Percentiles rank a stretch among this genome's conserved stretches.
Evolutionary conservation across 148 eudicot genomes (phyloP).

Genomic region (Diospyros kaki): DNA sequence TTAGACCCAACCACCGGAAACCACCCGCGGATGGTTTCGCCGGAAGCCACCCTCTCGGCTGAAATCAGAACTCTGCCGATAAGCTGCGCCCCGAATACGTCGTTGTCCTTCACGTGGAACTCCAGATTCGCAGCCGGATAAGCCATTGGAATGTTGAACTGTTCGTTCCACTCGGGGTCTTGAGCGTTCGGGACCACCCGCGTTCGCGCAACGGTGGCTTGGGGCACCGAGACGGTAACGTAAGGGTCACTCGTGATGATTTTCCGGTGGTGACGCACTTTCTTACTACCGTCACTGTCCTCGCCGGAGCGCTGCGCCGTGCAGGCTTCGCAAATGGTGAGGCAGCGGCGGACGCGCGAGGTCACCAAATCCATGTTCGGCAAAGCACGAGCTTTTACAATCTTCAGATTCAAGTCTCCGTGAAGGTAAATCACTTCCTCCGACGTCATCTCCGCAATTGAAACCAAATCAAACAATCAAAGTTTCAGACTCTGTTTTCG

Average conservation of each 20-base stretch:
- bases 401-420: slow-evolving; percentile 68
- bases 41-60: slow-evolving; percentile 35
- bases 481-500: background rate
- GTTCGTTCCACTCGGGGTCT: slow-evolving; percentile 64
- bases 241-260: slow-evolving; percentile 86
- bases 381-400: slow-evolving; percentile 49
- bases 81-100: slow-evolving; percentile 65
- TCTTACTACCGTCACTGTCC: slow-evolving; percentile 5
- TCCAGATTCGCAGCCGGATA: slow-evolving; percentile 55
- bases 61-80: slow-evolving; percentile 52
- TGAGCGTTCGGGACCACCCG: slow-evolving; percentile 65
- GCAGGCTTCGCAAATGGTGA: slow-evolving; percentile 48
- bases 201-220: slow-evolving; percentile 72
- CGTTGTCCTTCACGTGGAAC: slow-evolving; percentile 76
- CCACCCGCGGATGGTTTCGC: slow-evolving; percentile 44
- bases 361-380: slow-evolving; percentile 86
- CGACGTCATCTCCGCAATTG: slow-evolving; percentile 38
- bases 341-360: slow-evolving; percentile 70
- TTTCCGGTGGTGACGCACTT: slow-evolving; percentile 33
- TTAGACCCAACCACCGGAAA: slow-evolving; percentile 30
- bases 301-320: background rate
- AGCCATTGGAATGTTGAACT: slow-evolving; percentile 53
- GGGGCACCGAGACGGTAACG: slow-evolving; percentile 63
- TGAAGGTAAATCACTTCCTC: slow-evolving; percentile 45
- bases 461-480: background rate